Conservation (phyloP, 2,329 filamentous ascomycete genomes). For the Aspergillus caelatus region DNA sequence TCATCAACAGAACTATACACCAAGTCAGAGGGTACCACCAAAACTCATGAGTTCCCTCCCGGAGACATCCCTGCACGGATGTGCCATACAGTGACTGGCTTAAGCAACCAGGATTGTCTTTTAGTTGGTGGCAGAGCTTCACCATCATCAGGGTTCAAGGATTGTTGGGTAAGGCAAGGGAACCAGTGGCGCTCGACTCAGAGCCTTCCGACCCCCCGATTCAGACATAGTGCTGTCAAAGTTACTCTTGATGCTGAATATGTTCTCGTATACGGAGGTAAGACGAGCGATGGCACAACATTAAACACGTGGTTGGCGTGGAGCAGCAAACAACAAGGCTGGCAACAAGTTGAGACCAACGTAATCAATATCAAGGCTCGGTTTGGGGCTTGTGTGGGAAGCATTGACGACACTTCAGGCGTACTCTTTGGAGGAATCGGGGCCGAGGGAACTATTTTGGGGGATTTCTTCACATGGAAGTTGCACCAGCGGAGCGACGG, state of each 20-base stretch:
- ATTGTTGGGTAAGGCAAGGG: constrained; percentile 74
- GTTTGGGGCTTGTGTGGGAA: constrained; percentile 58
- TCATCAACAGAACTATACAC: constrained; percentile 51
- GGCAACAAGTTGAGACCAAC: constrained; percentile 48
- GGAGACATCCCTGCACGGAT: constrained; percentile 53
- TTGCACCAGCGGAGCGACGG: constrained; percentile 47
- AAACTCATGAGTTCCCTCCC: constrained; percentile 49
- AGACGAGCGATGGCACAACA: constrained; percentile 51
- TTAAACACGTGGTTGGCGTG: constrained; percentile 61
- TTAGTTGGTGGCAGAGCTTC: constrained; percentile 79
- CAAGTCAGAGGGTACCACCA: constrained; percentile 51
- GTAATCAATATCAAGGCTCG: constrained; percentile 49
- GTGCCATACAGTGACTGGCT: constrained; percentile 74
- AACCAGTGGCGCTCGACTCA: constrained; percentile 66
- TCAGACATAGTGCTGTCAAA: constrained; percentile 69
- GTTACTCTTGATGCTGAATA: constrained; percentile 44
- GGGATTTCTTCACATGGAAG: constrained; percentile 68
- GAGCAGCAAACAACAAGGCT: constrained; percentile 51
- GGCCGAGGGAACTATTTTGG: constrained; percentile 63
- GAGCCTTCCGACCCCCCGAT: constrained; percentile 70
- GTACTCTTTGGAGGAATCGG: constrained; percentile 73
- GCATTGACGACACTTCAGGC: constrained; percentile 54
- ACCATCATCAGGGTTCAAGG: constrained; percentile 67
- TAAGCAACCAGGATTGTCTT: constrained; percentile 62
- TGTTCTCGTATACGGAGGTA: constrained; percentile 66